phyloP scores from a whole-genome alignment of 2,329 filamentous ascomycete species.

The Botrytis elliptica region DNA sequence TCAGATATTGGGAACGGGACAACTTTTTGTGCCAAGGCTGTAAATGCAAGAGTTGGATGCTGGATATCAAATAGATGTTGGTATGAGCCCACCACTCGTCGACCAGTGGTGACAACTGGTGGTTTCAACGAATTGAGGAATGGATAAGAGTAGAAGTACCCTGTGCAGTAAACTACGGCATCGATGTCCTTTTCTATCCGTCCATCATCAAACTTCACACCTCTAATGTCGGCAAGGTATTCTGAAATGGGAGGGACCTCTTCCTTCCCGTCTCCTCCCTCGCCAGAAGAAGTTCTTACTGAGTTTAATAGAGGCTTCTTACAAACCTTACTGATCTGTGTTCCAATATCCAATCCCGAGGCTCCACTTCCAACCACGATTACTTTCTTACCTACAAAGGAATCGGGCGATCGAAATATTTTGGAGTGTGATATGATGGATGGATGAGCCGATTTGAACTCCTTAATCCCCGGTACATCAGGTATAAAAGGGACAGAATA shows the following conservation, averaged over 20 bases:
- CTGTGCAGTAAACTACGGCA: constrained; percentile 80
- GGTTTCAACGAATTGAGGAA: constrained; percentile 57
- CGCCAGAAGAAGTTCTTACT: constrained; percentile 53
- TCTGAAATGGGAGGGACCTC: constrained; percentile 59
- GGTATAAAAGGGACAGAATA: constrained; percentile 70
- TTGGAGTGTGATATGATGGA: constrained; percentile 72
- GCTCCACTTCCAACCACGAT: constrained; percentile 82
- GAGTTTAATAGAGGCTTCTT: constrained; percentile 62
- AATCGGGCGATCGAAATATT: constrained; percentile 66
- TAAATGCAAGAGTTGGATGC: constrained; percentile 76
- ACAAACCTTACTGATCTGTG: constrained; percentile 67
- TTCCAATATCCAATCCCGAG: constrained; percentile 79
- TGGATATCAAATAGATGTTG: constrained; percentile 75
- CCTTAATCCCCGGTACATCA: constrained; percentile 55
- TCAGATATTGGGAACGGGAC: constrained; percentile 85
- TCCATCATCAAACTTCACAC: constrained; percentile 66
- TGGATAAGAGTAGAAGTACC: constrained; percentile 82
- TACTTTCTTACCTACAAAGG: constrained; percentile 69
- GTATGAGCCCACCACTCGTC: constrained; percentile 69
- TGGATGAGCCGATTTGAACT: constrained; percentile 60
- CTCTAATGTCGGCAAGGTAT: constrained; percentile 54
- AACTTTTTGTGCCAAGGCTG: constrained; percentile 74
- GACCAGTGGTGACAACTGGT: constrained; percentile 65
- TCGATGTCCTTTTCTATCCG: constrained; percentile 67
- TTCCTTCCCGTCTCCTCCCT: constrained; percentile 41